These are phyloP conservation scores for Aspergillus egyptiacus DNA, from an alignment of 495 filamentous ascomycete genomes.

Conservation along the genomic window DNA sequence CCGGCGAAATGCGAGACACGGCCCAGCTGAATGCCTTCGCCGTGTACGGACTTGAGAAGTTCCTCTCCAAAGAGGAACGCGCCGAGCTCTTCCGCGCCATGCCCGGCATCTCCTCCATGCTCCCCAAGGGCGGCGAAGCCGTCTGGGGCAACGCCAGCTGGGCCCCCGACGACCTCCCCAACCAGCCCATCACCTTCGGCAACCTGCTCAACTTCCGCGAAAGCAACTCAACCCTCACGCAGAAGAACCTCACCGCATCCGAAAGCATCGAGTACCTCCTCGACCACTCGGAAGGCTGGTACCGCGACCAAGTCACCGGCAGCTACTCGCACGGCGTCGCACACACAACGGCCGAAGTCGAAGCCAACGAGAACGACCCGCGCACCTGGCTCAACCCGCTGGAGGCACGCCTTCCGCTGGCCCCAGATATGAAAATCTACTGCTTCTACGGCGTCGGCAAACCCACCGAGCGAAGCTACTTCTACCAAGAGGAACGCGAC, in stretches of 20 bases:
- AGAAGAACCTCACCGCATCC: conserved; percentile 70
- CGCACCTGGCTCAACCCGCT: conserved; percentile 93
- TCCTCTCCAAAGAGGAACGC: conserved; percentile 81
- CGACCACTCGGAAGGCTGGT: conserved; percentile 78
- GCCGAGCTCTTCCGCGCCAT: conserved; percentile 94
- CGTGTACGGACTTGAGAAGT: conserved; percentile 94
- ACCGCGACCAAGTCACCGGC: conserved; percentile 57
- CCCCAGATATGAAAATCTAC: conserved; percentile 90
- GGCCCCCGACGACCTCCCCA: conserved; percentile 82
- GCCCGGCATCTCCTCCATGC: conserved; percentile 94
- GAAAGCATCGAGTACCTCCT: conserved; percentile 74
- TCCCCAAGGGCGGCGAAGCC: conserved; percentile 89
- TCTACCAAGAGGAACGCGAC: conserved; percentile 69
- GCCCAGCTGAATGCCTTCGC: conserved; percentile 97
- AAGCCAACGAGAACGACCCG: conserved; percentile 75
- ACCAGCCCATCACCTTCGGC: conserved; percentile 66
- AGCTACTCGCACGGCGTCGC: conserved; percentile 90
- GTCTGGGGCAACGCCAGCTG: conserved; percentile 89
- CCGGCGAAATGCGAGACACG: conserved; percentile 97
- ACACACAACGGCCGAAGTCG: conserved; percentile 71
- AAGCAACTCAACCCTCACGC: conserved; percentile 55
- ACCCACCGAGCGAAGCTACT: conserved; percentile 85
- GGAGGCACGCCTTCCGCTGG: conserved; percentile 80
- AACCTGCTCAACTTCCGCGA: conserved; percentile 82
- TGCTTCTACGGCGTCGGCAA: conserved; percentile 97